Evolutionary conservation across 1,284 basidiomycete genomes (phyloP).

Genomic region (Ustilago sp.): DNA sequence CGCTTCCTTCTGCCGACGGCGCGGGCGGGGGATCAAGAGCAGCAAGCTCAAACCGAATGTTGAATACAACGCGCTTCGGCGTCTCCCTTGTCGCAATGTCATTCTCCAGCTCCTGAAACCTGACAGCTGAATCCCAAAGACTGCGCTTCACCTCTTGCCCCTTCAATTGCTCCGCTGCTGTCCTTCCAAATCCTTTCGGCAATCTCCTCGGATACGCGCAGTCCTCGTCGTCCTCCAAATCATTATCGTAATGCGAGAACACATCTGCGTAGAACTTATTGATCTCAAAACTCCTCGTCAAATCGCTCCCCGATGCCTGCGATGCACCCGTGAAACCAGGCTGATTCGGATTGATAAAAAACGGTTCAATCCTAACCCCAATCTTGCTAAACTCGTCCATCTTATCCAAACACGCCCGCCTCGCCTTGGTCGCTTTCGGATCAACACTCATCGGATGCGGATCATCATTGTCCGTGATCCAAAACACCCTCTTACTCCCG

Average conservation of each 20-base stretch:
- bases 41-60: constrained; percentile 82
- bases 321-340: constrained; percentile 69
- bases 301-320: constrained; percentile 18
- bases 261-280: constrained; percentile 76
- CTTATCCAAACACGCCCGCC: constrained; percentile 48
- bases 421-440: constrained; percentile 71
- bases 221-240: constrained; percentile 45
- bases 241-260: constrained; percentile 65
- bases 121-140: constrained; percentile 56
- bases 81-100: constrained; percentile 74
- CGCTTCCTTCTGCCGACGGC: constrained; percentile 2
- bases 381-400: constrained; percentile 79
- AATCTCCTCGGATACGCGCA: constrained; percentile 10
- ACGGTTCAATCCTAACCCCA: constrained; percentile 86
- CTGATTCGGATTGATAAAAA: constrained; percentile 83
- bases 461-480: constrained; percentile 90
- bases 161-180: constrained; percentile 36
- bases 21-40: constrained; percentile 30
- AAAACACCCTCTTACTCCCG: constrained; percentile 88
- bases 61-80: constrained; percentile 88
- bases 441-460: constrained; percentile 69
- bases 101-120: constrained; percentile 65
- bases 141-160: constrained; percentile 42
- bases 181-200: constrained; percentile 30
- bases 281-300: constrained; percentile 75